These are phyloP conservation scores for Phylloporus rhodoxanthus DNA, from an alignment of 768 basidiomycete species.

Conservation along the genomic window DNA sequence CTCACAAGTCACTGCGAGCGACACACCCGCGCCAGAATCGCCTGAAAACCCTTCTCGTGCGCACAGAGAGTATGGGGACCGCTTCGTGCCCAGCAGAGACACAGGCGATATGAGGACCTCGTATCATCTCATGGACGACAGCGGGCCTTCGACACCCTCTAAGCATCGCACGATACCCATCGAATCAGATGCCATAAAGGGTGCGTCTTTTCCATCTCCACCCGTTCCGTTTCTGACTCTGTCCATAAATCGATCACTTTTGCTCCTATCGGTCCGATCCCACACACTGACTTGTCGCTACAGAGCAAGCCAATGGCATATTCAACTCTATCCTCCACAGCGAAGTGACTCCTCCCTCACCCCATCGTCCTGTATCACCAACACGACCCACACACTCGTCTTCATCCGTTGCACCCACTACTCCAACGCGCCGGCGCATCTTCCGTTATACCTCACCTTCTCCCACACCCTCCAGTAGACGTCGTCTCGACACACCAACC, in stretches of 20 bases:
- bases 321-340: constrained; percentile 73
- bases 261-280: constrained; percentile 19
- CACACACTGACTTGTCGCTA: background rate
- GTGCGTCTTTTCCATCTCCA: constrained; percentile 29
- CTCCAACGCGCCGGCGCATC: constrained; percentile 51
- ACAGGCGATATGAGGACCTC: constrained; percentile 55
- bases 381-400: constrained; percentile 38
- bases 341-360: constrained; percentile 70
- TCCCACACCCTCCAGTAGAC: constrained; percentile 39
- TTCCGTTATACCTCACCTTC: constrained; percentile 66
- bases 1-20: constrained; percentile 46
- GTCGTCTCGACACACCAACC: constrained; percentile 73
- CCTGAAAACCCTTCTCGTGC: constrained; percentile 31
- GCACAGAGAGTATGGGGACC: constrained; percentile 44
- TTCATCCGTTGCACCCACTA: constrained; percentile 38
- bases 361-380: constrained; percentile 58
- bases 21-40: constrained; percentile 40
- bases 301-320: constrained; percentile 81
- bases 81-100: constrained; percentile 61
- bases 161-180: constrained; percentile 60
- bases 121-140: constrained; percentile 54
- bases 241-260: constrained; percentile 1
- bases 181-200: constrained; percentile 74
- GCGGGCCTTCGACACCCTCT: constrained; percentile 52
- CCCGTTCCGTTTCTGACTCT: background rate